A percentile compares a stretch with the other conserved stretches of the same genome.
Conservation (phyloP, 495 filamentous ascomycete species). For the Penicillium alfredii region DNA sequence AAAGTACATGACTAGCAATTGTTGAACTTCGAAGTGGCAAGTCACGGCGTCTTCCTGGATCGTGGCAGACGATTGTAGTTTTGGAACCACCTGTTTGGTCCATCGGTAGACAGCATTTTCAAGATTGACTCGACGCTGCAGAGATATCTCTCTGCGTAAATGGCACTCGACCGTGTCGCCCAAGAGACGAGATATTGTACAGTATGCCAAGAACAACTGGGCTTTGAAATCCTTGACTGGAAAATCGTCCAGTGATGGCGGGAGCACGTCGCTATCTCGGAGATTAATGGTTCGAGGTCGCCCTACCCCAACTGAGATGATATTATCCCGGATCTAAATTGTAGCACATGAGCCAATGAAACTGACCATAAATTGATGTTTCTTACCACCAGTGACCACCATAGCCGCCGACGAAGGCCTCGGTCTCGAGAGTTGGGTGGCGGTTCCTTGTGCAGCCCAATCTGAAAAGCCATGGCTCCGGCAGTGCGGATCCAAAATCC, state of each 20-base stretch:
- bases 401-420: conserved; percentile 22
- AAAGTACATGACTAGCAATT: conserved; percentile 26
- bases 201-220: conserved; percentile 23
- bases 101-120: conserved; percentile 27
- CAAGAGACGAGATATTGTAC: conserved; percentile 21
- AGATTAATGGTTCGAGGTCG: conserved; percentile 25
- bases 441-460: conserved; percentile 27
- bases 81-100: conserved; percentile 26
- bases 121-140: conserved; percentile 20
- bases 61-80: conserved; percentile 13
- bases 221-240: conserved; percentile 20
- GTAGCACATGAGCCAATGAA: too few relatives aligned
- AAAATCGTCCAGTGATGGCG: conserved; percentile 25
- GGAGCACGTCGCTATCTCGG: conserved; percentile 26
- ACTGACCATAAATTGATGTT: too few relatives aligned
- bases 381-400: conserved; percentile 28
- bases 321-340: conserved; percentile 29
- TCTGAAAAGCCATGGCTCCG: conserved; percentile 29
- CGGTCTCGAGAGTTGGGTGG: conserved; percentile 17
- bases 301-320: conserved; percentile 27
- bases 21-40: conserved; percentile 19
- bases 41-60: conserved; percentile 16
- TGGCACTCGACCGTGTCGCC: conserved; percentile 27
- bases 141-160: conserved; percentile 21
- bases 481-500: conserved; percentile 28